These are phyloP conservation scores for Wickerhamomyces rabaulensis DNA, from an alignment of 805 yeast genomes.

Conservation along the genomic window DNA sequence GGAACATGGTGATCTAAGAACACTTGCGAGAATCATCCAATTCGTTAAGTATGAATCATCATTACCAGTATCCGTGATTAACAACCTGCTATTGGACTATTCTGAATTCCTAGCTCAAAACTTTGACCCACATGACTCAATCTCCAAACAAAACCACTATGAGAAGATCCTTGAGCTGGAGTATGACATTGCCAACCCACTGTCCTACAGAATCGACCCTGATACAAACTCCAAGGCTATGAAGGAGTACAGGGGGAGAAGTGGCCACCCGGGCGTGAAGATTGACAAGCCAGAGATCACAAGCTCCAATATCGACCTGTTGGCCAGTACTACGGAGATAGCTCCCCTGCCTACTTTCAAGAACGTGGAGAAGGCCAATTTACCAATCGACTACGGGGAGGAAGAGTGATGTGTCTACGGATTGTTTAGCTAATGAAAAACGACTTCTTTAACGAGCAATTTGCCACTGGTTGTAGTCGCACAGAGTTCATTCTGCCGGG, in stretches of 20 bases:
- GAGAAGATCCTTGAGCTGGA: slow-evolving; percentile 18
- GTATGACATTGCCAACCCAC: slow-evolving; percentile 26
- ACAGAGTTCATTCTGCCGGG: background rate
- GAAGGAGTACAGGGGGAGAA: slow-evolving; percentile 23
- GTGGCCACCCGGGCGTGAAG: slow-evolving; percentile 30
- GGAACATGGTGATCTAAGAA: slow-evolving; percentile 35
- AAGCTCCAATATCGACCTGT: slow-evolving; percentile 28
- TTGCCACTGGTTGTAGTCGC: background rate
- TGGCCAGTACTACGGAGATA: slow-evolving; percentile 11
- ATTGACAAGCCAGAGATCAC: slow-evolving; percentile 39
- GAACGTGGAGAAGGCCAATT: slow-evolving; percentile 59
- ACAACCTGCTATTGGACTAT: slow-evolving; percentile 35
- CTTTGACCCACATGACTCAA: slow-evolving; percentile 15
- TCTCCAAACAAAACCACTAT: slow-evolving; percentile 21
- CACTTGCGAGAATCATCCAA: slow-evolving; percentile 39
- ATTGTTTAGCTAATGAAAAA: background rate
- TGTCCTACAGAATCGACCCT: slow-evolving; percentile 16
- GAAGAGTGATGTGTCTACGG: slow-evolving; percentile 1
- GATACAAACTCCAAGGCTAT: slow-evolving; percentile 2
- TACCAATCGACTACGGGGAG: slow-evolving; percentile 36
- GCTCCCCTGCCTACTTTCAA: slow-evolving; percentile 50
- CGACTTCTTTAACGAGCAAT: background rate
- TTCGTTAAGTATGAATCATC: slow-evolving; percentile 40
- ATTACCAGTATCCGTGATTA: slow-evolving; percentile 44
- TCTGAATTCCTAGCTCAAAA: slow-evolving; percentile 31